phyloP scores from a whole-genome alignment of 108 stramenopile genomes.

The Nannochloropsis gaditana region DNA sequence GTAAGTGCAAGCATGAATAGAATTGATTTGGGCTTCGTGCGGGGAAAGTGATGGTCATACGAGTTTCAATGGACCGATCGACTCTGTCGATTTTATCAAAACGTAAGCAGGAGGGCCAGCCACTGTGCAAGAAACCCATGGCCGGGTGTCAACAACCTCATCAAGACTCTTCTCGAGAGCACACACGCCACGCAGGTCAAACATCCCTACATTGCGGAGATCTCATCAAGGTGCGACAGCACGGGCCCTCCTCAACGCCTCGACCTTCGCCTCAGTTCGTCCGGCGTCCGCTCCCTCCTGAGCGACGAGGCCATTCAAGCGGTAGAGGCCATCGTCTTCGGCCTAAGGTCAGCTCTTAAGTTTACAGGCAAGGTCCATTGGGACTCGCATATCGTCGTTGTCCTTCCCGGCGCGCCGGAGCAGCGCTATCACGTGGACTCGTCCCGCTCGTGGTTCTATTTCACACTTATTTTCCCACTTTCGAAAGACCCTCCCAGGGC shows the following conservation, averaged over 20 bases:
- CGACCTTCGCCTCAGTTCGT: not conserved
- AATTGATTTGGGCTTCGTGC: too few species aligned
- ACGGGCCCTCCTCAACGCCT: not conserved
- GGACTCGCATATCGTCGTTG: not conserved
- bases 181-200: not conserved
- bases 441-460: slow-evolving; percentile 2
- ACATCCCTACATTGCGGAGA: slow-evolving; percentile 8
- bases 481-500: not conserved
- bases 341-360: not conserved
- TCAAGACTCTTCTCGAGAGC: not conserved
- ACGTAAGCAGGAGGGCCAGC: not conserved
- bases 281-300: not conserved
- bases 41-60: too few species aligned
- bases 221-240: slow-evolving; percentile 11
- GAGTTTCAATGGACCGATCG: not conserved
- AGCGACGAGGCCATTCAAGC: not conserved
- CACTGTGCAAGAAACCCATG: not conserved
- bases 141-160: not conserved
- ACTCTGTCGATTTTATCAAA: not conserved
- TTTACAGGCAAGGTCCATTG: not conserved
- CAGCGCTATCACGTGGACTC: not conserved
- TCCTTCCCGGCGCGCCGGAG: slow-evolving; percentile 3
- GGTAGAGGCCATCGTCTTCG: slow-evolving; percentile 20
- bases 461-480: not conserved
- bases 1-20: too few species aligned